Conservation (phyloP, 768 basidiomycete genomes). For the Candolleomyces efflorescens region DNA sequence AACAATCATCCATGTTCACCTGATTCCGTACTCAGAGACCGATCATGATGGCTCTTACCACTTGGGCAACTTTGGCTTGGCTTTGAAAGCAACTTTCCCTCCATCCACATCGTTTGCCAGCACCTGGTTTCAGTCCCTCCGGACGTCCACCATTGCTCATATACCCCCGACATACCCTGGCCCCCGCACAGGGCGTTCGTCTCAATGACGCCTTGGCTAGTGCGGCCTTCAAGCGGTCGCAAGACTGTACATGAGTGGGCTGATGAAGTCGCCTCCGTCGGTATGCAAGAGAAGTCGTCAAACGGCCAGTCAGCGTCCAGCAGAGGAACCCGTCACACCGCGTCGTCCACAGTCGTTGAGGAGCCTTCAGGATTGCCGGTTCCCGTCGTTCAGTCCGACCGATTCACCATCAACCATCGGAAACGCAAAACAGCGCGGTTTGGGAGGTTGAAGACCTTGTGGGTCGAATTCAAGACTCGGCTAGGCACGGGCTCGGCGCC, state of each 20-base stretch:
- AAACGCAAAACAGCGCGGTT: conserved; percentile 37
- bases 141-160: too few relatives aligned
- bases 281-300: background rate
- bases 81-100: too few relatives aligned
- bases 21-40: too few relatives aligned
- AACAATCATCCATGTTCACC: too few relatives aligned
- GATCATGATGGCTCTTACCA: too few relatives aligned
- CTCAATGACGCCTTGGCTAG: background rate
- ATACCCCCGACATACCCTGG: background rate
- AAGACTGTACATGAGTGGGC: background rate
- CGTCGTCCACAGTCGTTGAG: conserved; percentile 23
- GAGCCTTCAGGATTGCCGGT: conserved; percentile 30
- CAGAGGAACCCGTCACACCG: conserved; percentile 15
- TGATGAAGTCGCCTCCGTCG: background rate
- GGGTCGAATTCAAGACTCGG: conserved; percentile 49
- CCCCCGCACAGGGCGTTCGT: background rate
- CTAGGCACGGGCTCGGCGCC: conserved; percentile 54
- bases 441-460: conserved; percentile 34
- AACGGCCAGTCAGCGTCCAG: background rate
- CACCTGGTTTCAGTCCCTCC: too few relatives aligned
- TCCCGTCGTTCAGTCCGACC: conserved; percentile 32
- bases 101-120: too few relatives aligned
- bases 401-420: conserved; percentile 15
- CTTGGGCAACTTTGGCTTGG: too few relatives aligned
- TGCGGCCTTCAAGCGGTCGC: background rate